phyloP scores from a whole-genome alignment of 306 rosid species.

The Sicyos edulis region DNA sequence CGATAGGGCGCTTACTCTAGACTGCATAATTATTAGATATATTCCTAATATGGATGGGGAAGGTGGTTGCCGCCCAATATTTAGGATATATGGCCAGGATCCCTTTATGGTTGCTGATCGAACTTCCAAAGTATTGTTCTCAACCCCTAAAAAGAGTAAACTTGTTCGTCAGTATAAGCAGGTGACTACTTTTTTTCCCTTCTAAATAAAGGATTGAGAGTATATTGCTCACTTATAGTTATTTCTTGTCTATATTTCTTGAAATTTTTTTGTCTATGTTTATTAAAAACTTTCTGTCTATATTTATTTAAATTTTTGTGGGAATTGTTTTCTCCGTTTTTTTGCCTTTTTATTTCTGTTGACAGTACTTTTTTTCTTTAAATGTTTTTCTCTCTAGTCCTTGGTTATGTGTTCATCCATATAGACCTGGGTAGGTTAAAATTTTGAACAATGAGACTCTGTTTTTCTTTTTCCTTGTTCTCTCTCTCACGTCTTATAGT shows the following conservation, averaged over 20 bases:
- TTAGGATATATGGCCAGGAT: constrained; percentile 90
- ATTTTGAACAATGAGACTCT: constrained; percentile 6
- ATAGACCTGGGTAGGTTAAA: neutral
- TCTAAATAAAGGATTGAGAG: neutral
- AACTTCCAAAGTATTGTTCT: constrained; percentile 32
- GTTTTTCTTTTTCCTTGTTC: constrained; percentile 6
- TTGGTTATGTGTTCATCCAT: neutral
- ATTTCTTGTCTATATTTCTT: neutral
- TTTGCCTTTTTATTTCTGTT: constrained; percentile 4
- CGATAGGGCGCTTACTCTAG: constrained; percentile 87
- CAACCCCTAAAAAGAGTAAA: constrained; percentile 86
- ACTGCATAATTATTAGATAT: constrained; percentile 65
- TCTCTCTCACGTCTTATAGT: neutral
- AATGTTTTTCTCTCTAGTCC: neutral
- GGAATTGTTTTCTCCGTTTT: neutral
- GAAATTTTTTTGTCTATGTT: neutral
- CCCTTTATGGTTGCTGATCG: constrained; percentile 64
- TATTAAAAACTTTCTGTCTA: neutral
- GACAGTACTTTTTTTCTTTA: neutral
- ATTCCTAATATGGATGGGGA: constrained; percentile 77
- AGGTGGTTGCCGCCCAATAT: constrained; percentile 90
- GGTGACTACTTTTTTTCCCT: constrained; percentile 40
- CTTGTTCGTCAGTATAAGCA: constrained; percentile 71
- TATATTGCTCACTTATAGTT: neutral
- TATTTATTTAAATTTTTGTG: neutral